Conservation (phyloP, 2,329 filamentous ascomycete species). For the Monosporascus cannonballus region DNA sequence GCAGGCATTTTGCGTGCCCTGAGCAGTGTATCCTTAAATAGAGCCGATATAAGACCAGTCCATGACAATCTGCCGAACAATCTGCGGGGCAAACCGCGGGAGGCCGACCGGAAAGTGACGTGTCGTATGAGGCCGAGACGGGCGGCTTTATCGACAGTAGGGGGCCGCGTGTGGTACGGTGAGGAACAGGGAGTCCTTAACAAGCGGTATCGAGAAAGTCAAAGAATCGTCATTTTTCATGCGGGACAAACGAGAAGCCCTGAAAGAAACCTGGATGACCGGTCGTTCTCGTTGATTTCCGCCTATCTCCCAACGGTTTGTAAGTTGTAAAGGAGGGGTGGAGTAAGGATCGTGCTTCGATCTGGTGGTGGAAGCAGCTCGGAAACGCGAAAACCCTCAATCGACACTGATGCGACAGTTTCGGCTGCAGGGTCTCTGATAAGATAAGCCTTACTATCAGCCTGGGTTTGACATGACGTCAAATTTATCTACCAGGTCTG, state of each 20-base stretch:
- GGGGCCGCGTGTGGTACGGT: background rate
- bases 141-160: conserved; percentile 18
- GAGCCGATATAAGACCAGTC: conserved; percentile 10
- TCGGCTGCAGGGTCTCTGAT: too few relatives aligned
- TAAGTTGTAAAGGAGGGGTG: conserved; percentile 12
- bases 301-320: conserved; percentile 15
- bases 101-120: conserved; percentile 7
- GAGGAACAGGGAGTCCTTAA: conserved; percentile 4
- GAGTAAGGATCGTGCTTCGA: conserved; percentile 1
- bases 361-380: too few relatives aligned
- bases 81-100: background rate
- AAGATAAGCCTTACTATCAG: too few relatives aligned
- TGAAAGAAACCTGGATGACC: conserved; percentile 14
- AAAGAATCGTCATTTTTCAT: conserved; percentile 23
- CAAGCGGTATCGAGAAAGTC: conserved; percentile 14
- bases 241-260: conserved; percentile 5
- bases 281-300: conserved; percentile 20
- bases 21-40: conserved; percentile 8
- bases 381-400: too few relatives aligned
- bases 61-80: conserved; percentile 12
- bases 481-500: too few relatives aligned
- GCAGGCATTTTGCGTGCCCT: conserved; percentile 17
- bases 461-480: too few relatives aligned
- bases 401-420: too few relatives aligned
- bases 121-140: conserved; percentile 16